phyloP scores from a whole-genome alignment of 2,329 filamentous ascomycete genomes.

The Ophiostoma sp. region DNA sequence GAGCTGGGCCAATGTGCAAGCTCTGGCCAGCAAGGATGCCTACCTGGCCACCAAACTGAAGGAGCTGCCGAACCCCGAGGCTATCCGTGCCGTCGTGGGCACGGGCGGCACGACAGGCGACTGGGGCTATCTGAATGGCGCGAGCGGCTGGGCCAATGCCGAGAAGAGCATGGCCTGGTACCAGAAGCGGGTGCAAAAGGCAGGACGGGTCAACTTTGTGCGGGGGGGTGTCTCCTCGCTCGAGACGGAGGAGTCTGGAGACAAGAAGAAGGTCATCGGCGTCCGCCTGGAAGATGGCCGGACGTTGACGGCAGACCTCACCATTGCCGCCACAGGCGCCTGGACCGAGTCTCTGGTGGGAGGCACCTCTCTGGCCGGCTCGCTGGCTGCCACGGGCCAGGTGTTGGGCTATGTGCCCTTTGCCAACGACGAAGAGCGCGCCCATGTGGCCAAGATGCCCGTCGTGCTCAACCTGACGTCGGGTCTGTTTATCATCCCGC shows the following conservation, averaged over 20 bases:
- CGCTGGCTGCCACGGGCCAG: conserved; percentile 79
- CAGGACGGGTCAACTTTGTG: conserved; percentile 58
- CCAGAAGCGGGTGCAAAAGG: conserved; percentile 53
- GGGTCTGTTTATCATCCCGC: conserved; percentile 75
- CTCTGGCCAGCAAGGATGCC: conserved; percentile 46
- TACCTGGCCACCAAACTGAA: conserved; percentile 34
- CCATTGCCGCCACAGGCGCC: conserved; percentile 80
- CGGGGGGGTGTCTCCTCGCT: conserved; percentile 51
- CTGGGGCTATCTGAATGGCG: conserved; percentile 72
- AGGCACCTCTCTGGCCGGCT: conserved; percentile 50
- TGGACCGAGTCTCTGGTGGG: conserved; percentile 66
- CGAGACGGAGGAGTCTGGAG: conserved; percentile 34
- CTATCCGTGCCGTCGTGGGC: conserved; percentile 48
- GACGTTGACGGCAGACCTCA: conserved; percentile 57
- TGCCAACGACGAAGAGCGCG: conserved; percentile 65
- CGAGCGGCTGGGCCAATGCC: conserved; percentile 80
- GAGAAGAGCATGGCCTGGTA: conserved; percentile 68
- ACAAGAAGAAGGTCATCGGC: conserved; percentile 49
- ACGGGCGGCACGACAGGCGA: conserved; percentile 57
- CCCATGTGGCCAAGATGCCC: conserved; percentile 63
- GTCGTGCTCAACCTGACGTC: conserved; percentile 70
- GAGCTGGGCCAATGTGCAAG: conserved; percentile 62
- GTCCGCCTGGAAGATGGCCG: conserved; percentile 45
- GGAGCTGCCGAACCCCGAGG: conserved; percentile 47
- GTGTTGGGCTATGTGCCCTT: conserved; percentile 75